Conservation (phyloP, 2,329 filamentous ascomycete species). For the Pseudogymnoascus sp. region DNA sequence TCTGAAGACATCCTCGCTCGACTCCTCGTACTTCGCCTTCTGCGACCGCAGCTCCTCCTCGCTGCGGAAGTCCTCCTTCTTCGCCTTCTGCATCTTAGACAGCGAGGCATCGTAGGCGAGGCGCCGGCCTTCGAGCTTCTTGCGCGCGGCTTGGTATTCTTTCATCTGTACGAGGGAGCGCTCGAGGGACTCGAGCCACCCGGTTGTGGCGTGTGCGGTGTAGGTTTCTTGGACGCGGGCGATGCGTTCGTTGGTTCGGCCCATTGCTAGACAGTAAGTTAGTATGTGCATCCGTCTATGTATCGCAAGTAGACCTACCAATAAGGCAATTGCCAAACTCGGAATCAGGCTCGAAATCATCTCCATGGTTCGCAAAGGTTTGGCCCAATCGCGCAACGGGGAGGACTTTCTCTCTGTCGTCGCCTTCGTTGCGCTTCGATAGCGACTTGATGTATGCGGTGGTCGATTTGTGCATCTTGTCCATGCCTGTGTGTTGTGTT, state of each 20-base stretch:
- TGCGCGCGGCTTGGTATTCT: slow-evolving; percentile 90
- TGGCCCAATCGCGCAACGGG: slow-evolving; percentile 73
- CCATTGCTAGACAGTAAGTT: slow-evolving; percentile 49
- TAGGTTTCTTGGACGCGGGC: slow-evolving; percentile 80
- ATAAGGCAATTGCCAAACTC: slow-evolving; percentile 84
- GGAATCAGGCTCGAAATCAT: slow-evolving; percentile 85
- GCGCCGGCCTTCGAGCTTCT: slow-evolving; percentile 85
- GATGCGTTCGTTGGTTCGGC: slow-evolving; percentile 79
- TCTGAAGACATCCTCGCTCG: slow-evolving; percentile 81
- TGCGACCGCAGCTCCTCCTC: slow-evolving; percentile 87
- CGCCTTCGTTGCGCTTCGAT: slow-evolving; percentile 71
- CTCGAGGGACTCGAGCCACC: slow-evolving; percentile 89
- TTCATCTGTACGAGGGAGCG: slow-evolving; percentile 90
- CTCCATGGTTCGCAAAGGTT: slow-evolving; percentile 80
- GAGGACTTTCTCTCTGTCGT: slow-evolving; percentile 80
- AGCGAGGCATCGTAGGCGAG: slow-evolving; percentile 86
- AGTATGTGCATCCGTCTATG: slow-evolving; percentile 10
- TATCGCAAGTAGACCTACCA: slow-evolving; percentile 38
- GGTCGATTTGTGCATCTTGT: slow-evolving; percentile 80
- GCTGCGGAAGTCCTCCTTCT: slow-evolving; percentile 85
- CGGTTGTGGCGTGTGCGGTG: slow-evolving; percentile 65
- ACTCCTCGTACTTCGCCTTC: slow-evolving; percentile 94
- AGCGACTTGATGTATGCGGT: slow-evolving; percentile 80
- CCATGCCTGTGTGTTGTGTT: slow-evolving; percentile 60
- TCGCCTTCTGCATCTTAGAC: slow-evolving; percentile 84